phyloP scores from a whole-genome alignment of 768 basidiomycete species.

The Boletus sensibilis region DNA sequence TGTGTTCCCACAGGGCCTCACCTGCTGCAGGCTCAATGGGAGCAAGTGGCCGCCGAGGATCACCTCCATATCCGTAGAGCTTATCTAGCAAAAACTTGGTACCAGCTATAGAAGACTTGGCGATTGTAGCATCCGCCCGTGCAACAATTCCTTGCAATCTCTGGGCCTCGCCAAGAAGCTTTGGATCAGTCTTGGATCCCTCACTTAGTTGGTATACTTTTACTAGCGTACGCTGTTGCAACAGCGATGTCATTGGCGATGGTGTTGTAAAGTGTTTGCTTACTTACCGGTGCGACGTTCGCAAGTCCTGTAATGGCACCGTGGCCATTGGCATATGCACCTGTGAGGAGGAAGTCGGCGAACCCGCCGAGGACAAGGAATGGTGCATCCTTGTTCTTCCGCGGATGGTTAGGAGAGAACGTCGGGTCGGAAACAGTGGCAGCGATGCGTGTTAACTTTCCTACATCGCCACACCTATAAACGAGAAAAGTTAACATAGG shows the following conservation, averaged over 20 bases:
- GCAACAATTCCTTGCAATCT: conserved; percentile 79
- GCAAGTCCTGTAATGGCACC: conserved; percentile 91
- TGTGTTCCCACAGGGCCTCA: conserved; percentile 66
- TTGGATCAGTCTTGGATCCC: conserved; percentile 51
- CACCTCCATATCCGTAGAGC: conserved; percentile 78
- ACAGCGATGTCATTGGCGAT: neutral
- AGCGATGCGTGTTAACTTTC: conserved; percentile 84
- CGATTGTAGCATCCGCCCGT: conserved; percentile 76
- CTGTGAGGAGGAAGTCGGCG: conserved; percentile 77
- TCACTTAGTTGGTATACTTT: conserved; percentile 64
- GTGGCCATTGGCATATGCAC: conserved; percentile 69
- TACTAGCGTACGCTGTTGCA: conserved; percentile 50
- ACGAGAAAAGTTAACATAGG: conserved; percentile 5
- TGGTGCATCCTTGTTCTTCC: conserved; percentile 60
- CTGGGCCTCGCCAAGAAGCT: conserved; percentile 65
- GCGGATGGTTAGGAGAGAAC: conserved; percentile 61
- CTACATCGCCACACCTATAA: conserved; percentile 83
- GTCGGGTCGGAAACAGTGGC: conserved; percentile 56
- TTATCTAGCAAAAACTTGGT: conserved; percentile 80
- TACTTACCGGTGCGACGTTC: conserved; percentile 72
- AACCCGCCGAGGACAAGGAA: conserved; percentile 89
- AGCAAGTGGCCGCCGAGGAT: conserved; percentile 74
- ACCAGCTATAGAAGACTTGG: conserved; percentile 73
- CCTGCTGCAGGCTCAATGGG: conserved; percentile 58
- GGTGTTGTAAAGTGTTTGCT: neutral